These are phyloP conservation scores for Penicillium expansum DNA, from an alignment of 2,329 filamentous ascomycete species.

Conservation along the genomic window DNA sequence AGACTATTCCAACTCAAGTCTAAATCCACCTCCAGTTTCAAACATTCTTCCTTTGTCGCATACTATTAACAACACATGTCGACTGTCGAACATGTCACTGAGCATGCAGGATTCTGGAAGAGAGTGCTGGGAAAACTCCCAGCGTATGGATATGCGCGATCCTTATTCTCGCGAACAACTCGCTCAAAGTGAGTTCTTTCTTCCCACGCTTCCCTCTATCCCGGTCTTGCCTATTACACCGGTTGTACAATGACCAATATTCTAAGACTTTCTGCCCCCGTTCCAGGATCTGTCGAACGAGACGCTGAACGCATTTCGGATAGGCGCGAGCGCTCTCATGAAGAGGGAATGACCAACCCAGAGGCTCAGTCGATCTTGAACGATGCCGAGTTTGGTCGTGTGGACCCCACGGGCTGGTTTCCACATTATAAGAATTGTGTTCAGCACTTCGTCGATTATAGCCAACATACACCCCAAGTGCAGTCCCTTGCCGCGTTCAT, in stretches of 20 bases:
- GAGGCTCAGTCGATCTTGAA: slow-evolving; percentile 12
- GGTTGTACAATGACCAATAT: slow-evolving; percentile 66
- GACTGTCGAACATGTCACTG: slow-evolving; percentile 27
- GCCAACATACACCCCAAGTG: slow-evolving; percentile 74
- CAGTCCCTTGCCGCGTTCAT: slow-evolving; percentile 86
- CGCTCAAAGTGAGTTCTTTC: slow-evolving; percentile 28
- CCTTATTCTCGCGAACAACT: slow-evolving; percentile 25
- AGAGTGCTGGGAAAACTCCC: slow-evolving; percentile 33
- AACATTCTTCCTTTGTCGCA: not conserved
- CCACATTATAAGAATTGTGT: slow-evolving; percentile 82
- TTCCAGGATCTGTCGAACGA: slow-evolving; percentile 27
- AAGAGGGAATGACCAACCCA: slow-evolving; percentile 14
- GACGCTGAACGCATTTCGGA: slow-evolving; percentile 30
- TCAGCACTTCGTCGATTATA: slow-evolving; percentile 82
- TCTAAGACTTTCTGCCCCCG: slow-evolving; percentile 20
- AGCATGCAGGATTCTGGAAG: slow-evolving; percentile 31
- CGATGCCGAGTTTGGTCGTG: slow-evolving; percentile 44
- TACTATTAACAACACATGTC: slow-evolving; percentile 20
- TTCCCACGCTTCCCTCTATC: not conserved
- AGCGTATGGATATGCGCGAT: slow-evolving; percentile 29
- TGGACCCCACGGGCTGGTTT: slow-evolving; percentile 80
- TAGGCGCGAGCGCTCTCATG: slow-evolving; percentile 21
- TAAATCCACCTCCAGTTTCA: slow-evolving; percentile 4
- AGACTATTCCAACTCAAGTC: not conserved
- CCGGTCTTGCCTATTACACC: slow-evolving; percentile 23